Evolutionary conservation across 148 eudicot genomes (phyloP).

Genomic region (Persicaria maculosa): DNA sequence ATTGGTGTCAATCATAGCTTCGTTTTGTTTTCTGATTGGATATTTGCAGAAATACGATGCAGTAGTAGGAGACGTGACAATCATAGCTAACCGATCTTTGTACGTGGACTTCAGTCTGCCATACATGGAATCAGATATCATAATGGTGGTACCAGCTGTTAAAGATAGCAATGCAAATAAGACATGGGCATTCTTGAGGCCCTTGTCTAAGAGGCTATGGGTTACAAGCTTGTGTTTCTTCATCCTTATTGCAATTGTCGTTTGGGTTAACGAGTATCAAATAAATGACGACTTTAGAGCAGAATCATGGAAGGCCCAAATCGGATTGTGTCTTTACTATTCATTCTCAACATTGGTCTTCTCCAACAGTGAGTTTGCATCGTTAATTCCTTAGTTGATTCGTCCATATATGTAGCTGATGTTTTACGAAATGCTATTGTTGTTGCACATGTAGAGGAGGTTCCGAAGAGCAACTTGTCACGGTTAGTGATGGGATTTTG

Average conservation of each 20-base stretch:
- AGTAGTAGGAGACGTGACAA: conserved; percentile 56
- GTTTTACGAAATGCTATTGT: too few species aligned
- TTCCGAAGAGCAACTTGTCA: conserved; percentile 33
- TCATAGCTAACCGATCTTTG: conserved; percentile 35
- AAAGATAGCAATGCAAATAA: conserved; percentile 32
- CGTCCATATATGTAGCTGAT: neutral
- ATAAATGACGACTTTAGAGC: conserved; percentile 48
- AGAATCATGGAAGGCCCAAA: conserved; percentile 37
- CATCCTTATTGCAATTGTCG: conserved; percentile 49
- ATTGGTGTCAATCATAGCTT: neutral
- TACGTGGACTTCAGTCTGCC: conserved; percentile 60
- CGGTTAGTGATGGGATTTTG: conserved; percentile 61
- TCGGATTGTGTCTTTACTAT: conserved; percentile 57
- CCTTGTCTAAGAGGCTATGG: conserved; percentile 56
- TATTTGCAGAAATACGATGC: conserved; percentile 43
- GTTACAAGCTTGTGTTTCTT: conserved; percentile 42
- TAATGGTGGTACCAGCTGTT: conserved; percentile 37
- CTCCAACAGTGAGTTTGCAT: conserved; percentile 46
- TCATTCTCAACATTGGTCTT: conserved; percentile 70
- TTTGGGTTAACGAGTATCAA: conserved; percentile 68
- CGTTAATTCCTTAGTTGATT: neutral
- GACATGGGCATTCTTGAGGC: conserved; percentile 63
- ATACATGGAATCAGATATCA: conserved; percentile 53
- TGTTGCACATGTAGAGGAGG: neutral
- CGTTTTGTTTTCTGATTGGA: neutral